phyloP scores from a whole-genome alignment of 108 stramenopile species.

The Cyclotella cryptica region DNA sequence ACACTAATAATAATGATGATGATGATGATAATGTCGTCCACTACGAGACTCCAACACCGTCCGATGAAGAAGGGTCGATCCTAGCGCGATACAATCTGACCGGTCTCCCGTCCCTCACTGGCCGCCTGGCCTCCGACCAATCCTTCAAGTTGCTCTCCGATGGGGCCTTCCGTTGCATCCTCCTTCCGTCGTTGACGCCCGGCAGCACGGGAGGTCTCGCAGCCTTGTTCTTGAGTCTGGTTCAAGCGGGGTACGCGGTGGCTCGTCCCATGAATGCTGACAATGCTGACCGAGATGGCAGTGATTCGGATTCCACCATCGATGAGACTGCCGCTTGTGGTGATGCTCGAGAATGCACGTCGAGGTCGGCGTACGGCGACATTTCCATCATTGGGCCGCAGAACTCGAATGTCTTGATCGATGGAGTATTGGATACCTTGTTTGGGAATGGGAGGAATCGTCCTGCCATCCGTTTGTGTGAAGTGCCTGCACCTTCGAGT shows the following conservation, averaged over 20 bases:
- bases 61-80: conserved; percentile 17
- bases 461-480: conserved; percentile 43
- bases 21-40: background rate
- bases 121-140: conserved; percentile 76
- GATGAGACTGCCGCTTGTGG: background rate
- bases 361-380: conserved; percentile 18
- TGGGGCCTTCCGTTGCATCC: conserved; percentile 51
- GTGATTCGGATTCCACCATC: conserved; percentile 6
- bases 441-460: conserved; percentile 35
- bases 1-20: too few relatives aligned
- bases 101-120: conserved; percentile 66
- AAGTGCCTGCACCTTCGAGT: conserved; percentile 22
- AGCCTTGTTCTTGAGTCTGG: conserved; percentile 61
- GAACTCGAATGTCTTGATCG: conserved; percentile 14
- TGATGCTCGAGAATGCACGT: background rate
- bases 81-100: conserved; percentile 70
- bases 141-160: conserved; percentile 58
- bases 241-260: conserved; percentile 55
- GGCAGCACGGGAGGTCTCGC: conserved; percentile 53
- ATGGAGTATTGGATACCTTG: conserved; percentile 41
- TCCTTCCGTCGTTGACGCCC: conserved; percentile 26
- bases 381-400: conserved; percentile 45
- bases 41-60: background rate
- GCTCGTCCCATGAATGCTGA: conserved; percentile 17
- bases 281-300: background rate